Percentiles rank a stretch among this genome's conserved stretches.
phyloP scores from a whole-genome alignment of 257 asterid species.

The Petrea volubilis region DNA sequence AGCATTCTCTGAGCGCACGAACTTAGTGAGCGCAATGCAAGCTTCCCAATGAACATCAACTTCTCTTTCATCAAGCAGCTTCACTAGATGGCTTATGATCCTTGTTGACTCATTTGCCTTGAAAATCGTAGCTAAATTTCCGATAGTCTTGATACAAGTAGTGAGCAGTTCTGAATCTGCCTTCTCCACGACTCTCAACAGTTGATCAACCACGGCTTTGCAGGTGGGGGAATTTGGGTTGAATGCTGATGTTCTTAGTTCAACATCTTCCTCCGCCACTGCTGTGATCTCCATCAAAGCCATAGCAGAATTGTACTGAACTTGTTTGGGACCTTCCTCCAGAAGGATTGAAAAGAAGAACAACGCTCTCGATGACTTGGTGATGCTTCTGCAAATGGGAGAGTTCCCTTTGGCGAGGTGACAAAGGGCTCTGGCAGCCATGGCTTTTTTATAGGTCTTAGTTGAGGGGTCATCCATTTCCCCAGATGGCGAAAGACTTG shows the following conservation, averaged over 20 bases:
- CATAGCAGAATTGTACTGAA: constrained; percentile 73
- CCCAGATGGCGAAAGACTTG: constrained; percentile 37
- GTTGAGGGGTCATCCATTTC: constrained; percentile 76
- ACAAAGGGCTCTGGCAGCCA: constrained; percentile 91
- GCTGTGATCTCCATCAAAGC: constrained; percentile 83
- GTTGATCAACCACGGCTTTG: constrained; percentile 68
- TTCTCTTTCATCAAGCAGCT: constrained; percentile 55
- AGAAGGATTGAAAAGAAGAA: constrained; percentile 67
- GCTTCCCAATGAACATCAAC: constrained; percentile 56
- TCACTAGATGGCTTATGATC: constrained; percentile 62
- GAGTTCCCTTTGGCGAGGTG: constrained; percentile 67
- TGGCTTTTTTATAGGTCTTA: constrained; percentile 66
- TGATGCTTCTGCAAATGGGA: constrained; percentile 71
- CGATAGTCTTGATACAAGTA: constrained; percentile 62
- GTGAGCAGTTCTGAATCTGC: constrained; percentile 50
- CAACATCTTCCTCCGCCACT: constrained; percentile 59
- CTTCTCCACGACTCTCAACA: constrained; percentile 42
- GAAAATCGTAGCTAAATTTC: constrained; percentile 64
- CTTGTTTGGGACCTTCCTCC: constrained; percentile 71
- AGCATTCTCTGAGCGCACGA: constrained; percentile 51
- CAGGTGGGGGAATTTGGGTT: constrained; percentile 75
- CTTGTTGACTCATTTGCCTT: constrained; percentile 59
- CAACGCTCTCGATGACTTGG: constrained; percentile 76
- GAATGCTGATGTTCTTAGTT: constrained; percentile 60
- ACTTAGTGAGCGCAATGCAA: constrained; percentile 55